These are phyloP conservation scores for Leccinum olivaceopallidum DNA, from an alignment of 768 basidiomycete species.

Conservation along the genomic window DNA sequence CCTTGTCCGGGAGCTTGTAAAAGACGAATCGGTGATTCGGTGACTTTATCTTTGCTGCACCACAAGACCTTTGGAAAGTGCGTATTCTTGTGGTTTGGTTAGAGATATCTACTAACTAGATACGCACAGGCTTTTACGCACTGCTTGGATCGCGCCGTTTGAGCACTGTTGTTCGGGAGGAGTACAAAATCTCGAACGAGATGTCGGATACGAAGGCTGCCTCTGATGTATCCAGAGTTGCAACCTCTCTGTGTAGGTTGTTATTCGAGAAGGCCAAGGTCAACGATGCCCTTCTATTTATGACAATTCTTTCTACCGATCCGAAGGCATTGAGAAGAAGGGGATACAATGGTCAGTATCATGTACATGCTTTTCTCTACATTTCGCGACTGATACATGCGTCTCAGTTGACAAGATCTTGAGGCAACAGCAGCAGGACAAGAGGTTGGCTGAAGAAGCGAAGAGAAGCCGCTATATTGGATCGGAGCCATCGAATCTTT, in stretches of 20 bases:
- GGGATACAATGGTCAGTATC: conserved; percentile 74
- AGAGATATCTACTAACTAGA: background rate
- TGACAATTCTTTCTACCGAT: conserved; percentile 93
- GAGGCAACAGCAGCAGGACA: conserved; percentile 74
- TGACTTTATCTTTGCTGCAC: conserved; percentile 71
- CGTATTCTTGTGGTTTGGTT: background rate
- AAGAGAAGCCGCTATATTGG: conserved; percentile 27
- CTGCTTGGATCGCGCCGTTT: conserved; percentile 75
- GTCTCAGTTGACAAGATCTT: conserved; percentile 84
- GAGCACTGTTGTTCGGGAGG: conserved; percentile 63
- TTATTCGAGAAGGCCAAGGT: conserved; percentile 77
- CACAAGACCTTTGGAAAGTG: conserved; percentile 91
- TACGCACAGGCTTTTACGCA: conserved; percentile 63
- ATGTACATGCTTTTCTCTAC: background rate
- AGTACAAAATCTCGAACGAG: conserved; percentile 43
- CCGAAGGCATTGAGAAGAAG: conserved; percentile 76
- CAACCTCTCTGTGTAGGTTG: conserved; percentile 77
- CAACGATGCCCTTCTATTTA: conserved; percentile 87
- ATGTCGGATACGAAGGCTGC: conserved; percentile 48
- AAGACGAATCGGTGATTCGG: conserved; percentile 46
- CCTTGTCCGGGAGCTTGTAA: no score
- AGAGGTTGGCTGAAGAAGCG: conserved; percentile 52
- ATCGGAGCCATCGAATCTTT: conserved; percentile 11
- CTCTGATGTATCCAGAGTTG: conserved; percentile 60
- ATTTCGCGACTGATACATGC: conserved; percentile 12